Evolutionary conservation across 1,284 basidiomycete species (phyloP).

Genomic region (Trametes hirsuta): DNA sequence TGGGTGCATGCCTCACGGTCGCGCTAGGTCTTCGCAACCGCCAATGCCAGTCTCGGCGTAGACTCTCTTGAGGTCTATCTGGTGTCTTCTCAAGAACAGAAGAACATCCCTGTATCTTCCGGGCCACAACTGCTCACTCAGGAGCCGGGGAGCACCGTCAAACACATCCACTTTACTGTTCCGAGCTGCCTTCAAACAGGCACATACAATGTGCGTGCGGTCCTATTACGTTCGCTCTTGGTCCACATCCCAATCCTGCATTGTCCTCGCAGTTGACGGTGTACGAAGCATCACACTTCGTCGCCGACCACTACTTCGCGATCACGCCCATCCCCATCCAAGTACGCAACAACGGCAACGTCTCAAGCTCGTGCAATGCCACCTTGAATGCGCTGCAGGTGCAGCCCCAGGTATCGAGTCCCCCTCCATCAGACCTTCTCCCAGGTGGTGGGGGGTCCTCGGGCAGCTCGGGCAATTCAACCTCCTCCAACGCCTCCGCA

Average conservation of each 20-base stretch:
- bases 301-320: constrained; percentile 41
- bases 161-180: constrained; percentile 49
- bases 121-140: constrained; percentile 43
- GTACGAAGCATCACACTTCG: constrained; percentile 48
- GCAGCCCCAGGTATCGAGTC: constrained; percentile 40
- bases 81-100: constrained; percentile 43
- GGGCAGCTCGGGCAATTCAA: neutral
- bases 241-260: neutral
- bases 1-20: constrained; percentile 4
- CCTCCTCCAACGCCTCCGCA: neutral
- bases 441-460: neutral
- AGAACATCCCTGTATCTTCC: constrained; percentile 51
- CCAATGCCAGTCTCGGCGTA: constrained; percentile 42
- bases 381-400: constrained; percentile 37
- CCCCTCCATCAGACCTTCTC: constrained; percentile 23
- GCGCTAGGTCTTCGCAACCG: constrained; percentile 46
- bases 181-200: constrained; percentile 49
- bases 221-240: neutral
- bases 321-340: constrained; percentile 49
- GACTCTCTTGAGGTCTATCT: constrained; percentile 52
- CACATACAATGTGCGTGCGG: constrained; percentile 48
- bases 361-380: constrained; percentile 32
- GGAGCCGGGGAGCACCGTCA: constrained; percentile 50
- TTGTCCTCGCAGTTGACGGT: constrained; percentile 44
- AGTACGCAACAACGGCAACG: constrained; percentile 39